Evolutionary conservation across 768 basidiomycete genomes (phyloP), one percentile per base, ranked within the genome.

Genomic region (Crepidotus variabilis): DNA sequence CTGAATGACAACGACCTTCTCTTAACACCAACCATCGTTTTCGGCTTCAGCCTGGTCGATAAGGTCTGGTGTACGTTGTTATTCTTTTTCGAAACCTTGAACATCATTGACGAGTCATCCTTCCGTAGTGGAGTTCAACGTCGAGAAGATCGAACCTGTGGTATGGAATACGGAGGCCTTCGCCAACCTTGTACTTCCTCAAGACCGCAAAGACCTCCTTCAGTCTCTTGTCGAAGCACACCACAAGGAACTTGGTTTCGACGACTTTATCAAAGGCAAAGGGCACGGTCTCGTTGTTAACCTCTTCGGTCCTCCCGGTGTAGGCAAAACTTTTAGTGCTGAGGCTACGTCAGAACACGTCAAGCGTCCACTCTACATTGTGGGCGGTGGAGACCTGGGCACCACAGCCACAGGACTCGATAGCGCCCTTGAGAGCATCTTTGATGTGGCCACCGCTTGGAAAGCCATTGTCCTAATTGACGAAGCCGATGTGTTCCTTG

Each of bases 401-500:
- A 82, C 82, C 1, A 66, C 64, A 0, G 79, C 82, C 0, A 60
- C 65, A 13, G 63, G 65, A 0, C 69, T 85, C 18, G 81, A 85
- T 54, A 11, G 50, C 10, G 69, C 74, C 0, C 71, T 84, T 9
- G 76, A 79, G 60, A 69, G 70, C 11, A 75, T 80, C 14, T 78
- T 80, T 50, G 74, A 82, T 53, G 72, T 83, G 47, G 81, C 82
- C 0, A 84, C 81, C 13, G 76, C 77, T n/a, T 84, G 82, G 82
- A 82, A 82, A 57, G 81, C 81, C 0, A 82, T 83, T 47, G 78
- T 83, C 1, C 69, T 83, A 47, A 83, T 84, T 51, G 82, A 84
- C 54, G 82, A 84, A 66, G 84, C 85, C 4, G 86, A 89, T 67
- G 85, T 89, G 3, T 89, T 87, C 78, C 75, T 89, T 28, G 86